These are phyloP conservation scores for Erigeron philadelphicus DNA, from an alignment of 140 eudicot genomes.

Conservation along the genomic window DNA sequence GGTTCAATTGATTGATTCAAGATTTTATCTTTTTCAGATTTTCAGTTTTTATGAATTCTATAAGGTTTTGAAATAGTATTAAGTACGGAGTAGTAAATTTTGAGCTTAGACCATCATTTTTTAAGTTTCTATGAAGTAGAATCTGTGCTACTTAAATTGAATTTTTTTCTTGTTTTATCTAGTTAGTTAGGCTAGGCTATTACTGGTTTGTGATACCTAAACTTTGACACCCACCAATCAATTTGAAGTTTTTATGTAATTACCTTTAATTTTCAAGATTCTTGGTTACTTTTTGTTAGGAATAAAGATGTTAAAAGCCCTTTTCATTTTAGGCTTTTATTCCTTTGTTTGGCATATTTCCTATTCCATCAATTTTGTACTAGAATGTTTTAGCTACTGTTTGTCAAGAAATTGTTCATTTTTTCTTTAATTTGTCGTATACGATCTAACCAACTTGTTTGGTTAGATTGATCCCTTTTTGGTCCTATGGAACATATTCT, in stretches of 20 bases:
- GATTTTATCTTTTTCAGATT: conserved; percentile 11
- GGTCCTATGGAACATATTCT: conserved; percentile 17
- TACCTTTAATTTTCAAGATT: conserved; percentile 18
- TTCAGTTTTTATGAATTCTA: background rate
- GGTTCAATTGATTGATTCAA: conserved; percentile 12
- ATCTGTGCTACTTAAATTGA: conserved; percentile 11
- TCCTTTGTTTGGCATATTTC: conserved; percentile 27
- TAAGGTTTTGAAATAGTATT: background rate
- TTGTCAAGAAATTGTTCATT: conserved; percentile 24
- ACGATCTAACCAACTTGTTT: conserved; percentile 24
- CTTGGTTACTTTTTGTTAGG: conserved; percentile 24
- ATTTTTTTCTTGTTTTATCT: conserved; percentile 4
- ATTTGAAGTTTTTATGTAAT: background rate
- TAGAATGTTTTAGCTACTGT: conserved; percentile 18
- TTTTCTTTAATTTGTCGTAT: conserved; percentile 20
- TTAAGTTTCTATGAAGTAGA: background rate
- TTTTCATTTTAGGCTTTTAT: conserved; percentile 23
- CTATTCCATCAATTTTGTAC: conserved; percentile 21
- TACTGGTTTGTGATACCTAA: conserved; percentile 9
- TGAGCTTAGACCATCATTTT: conserved; percentile 14
- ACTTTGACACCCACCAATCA: conserved; percentile 19
- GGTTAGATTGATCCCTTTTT: conserved; percentile 17
- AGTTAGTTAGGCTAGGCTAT: conserved; percentile 8
- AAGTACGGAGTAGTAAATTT: background rate
- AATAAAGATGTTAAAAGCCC: conserved; percentile 28